Conservation (phyloP, 805 yeast species). For the Starmerella stigmatis region DNA sequence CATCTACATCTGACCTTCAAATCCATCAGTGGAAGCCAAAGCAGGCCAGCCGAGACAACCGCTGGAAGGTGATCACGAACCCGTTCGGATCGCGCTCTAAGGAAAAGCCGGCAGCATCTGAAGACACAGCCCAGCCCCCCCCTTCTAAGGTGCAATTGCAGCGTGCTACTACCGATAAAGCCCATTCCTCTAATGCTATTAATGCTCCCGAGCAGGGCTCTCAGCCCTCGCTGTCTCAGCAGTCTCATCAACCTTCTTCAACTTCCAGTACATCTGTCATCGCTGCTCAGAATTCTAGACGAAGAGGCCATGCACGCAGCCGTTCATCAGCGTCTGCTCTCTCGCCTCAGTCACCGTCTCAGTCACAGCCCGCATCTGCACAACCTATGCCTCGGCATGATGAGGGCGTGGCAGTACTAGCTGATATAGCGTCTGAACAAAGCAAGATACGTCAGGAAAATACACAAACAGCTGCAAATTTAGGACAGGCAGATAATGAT, state of each 20-base stretch:
- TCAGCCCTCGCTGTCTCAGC: not conserved
- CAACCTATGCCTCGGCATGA: slow-evolving; percentile 12
- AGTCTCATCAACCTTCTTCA: slow-evolving; percentile 4
- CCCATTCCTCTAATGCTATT: not conserved
- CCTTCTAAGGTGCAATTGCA: not conserved
- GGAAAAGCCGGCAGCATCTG: not conserved
- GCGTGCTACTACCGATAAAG: not conserved
- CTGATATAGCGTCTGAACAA: slow-evolving; percentile 24
- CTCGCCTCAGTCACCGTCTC: not conserved
- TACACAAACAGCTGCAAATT: not conserved
- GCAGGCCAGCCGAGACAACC: slow-evolving; percentile 16
- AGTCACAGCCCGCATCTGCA: not conserved
- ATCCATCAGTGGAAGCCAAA: slow-evolving; percentile 24
- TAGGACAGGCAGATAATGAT: not conserved
- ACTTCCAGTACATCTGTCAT: slow-evolving; percentile 12
- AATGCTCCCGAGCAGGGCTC: not conserved
- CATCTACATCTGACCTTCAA: slow-evolving; percentile 19
- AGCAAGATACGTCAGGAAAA: not conserved
- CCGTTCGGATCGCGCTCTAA: slow-evolving; percentile 7
- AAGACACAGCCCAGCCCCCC: not conserved
- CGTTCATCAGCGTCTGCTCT: slow-evolving; percentile 10
- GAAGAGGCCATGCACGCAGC: slow-evolving; percentile 16
- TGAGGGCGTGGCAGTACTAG: slow-evolving; percentile 25
- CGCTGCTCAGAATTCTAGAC: slow-evolving; percentile 18
- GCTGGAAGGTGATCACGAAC: slow-evolving; percentile 18